phyloP scores from a whole-genome alignment of 116 monocot genomes.

The Phalaenopsis hybrid region DNA sequence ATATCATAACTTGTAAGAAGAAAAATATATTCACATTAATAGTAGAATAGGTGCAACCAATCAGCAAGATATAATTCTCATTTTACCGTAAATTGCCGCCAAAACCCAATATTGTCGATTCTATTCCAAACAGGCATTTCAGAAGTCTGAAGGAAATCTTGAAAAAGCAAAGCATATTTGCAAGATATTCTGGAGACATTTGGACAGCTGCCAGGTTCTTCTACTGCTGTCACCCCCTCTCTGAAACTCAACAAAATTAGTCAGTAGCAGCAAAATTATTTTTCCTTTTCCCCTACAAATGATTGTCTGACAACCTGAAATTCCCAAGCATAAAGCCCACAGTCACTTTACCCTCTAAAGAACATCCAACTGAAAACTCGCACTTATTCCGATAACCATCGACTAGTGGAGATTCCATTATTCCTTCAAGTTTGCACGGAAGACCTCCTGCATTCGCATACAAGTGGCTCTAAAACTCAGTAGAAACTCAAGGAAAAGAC shows the following conservation, averaged over 20 bases:
- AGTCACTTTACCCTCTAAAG: slow-evolving; percentile 59
- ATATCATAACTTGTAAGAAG: not conserved
- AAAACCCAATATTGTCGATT: slow-evolving; percentile 78
- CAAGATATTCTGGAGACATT: slow-evolving; percentile 79
- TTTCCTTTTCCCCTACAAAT: slow-evolving; percentile 5
- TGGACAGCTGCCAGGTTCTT: slow-evolving; percentile 77
- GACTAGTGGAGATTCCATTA: slow-evolving; percentile 72
- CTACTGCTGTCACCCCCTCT: slow-evolving; percentile 85
- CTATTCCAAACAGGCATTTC: slow-evolving; percentile 77
- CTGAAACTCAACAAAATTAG: slow-evolving; percentile 26
- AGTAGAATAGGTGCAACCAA: not conserved
- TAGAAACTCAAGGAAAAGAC: not conserved
- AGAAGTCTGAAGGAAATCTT: slow-evolving; percentile 78
- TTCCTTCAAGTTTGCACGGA: slow-evolving; percentile 89
- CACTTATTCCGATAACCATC: slow-evolving; percentile 94
- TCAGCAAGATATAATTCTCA: not conserved
- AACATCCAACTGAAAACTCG: slow-evolving; percentile 91
- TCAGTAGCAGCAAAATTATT: slow-evolving; percentile 4
- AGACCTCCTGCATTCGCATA: slow-evolving; percentile 62
- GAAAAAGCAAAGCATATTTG: slow-evolving; percentile 73
- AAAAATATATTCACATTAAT: not conserved
- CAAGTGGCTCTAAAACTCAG: not conserved
- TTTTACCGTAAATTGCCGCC: slow-evolving; percentile 85
- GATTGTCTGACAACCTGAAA: slow-evolving; percentile 56
- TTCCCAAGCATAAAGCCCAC: slow-evolving; percentile 97